Evolutionary conservation across 2,329 filamentous ascomycete species (phyloP).

Genomic region (Pseudohalonectria lignicola): DNA sequence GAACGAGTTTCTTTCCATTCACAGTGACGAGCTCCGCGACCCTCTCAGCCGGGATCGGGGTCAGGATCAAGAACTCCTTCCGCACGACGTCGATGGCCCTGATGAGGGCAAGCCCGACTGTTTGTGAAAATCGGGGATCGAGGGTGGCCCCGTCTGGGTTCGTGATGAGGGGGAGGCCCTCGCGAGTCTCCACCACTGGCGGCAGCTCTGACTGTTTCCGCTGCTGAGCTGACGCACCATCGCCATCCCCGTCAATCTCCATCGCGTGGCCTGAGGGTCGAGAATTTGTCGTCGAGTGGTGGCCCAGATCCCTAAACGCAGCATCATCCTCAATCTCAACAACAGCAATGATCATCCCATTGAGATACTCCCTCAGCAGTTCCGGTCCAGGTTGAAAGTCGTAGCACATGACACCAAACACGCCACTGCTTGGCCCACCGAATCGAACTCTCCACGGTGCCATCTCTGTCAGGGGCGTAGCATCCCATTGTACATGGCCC

Average conservation of each 20-base stretch:
- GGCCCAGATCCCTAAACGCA: conserved; percentile 28
- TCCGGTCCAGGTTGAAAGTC: conserved; percentile 49
- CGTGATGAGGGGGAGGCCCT: conserved; percentile 52
- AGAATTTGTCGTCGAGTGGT: neutral
- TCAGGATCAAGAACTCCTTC: conserved; percentile 51
- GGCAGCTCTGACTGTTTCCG: conserved; percentile 1
- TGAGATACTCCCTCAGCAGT: conserved; percentile 53
- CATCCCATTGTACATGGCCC: conserved; percentile 30
- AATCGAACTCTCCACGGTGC: conserved; percentile 55
- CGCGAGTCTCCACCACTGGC: conserved; percentile 28
- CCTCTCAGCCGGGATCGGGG: conserved; percentile 36
- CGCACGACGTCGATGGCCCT: conserved; percentile 51
- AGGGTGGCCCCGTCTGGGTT: conserved; percentile 42
- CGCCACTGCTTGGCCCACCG: conserved; percentile 32
- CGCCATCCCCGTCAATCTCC: conserved; percentile 6
- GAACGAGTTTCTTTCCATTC: conserved; percentile 41
- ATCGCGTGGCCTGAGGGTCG: conserved; percentile 4
- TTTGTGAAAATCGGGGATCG: conserved; percentile 45
- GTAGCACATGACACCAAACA: conserved; percentile 58
- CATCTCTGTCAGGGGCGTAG: conserved; percentile 41
- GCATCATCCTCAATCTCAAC: conserved; percentile 45
- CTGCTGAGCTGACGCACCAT: no score
- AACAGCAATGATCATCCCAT: conserved; percentile 59
- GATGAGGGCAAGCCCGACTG: conserved; percentile 57
- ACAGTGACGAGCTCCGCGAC: conserved; percentile 27